These are phyloP conservation scores for Paxillus rubicundulus DNA, from an alignment of 768 basidiomycete species.

Conservation along the genomic window DNA sequence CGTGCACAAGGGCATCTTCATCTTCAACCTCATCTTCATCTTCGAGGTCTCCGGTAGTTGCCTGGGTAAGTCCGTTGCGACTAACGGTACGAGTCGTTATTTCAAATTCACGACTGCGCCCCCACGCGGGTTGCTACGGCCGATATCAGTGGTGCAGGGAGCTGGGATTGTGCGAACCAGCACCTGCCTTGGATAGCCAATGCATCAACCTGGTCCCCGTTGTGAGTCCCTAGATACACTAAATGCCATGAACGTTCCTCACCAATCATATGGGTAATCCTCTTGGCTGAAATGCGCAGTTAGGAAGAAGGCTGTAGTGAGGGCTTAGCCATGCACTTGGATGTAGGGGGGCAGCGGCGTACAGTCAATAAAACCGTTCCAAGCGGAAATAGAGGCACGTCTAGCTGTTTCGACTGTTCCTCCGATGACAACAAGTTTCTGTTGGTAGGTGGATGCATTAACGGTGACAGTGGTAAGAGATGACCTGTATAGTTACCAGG, in stretches of 20 bases:
- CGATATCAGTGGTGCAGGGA: constrained; percentile 15
- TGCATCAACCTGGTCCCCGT: constrained; percentile 68
- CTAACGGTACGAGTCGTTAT: constrained; percentile 77
- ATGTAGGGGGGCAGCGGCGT: constrained; percentile 2
- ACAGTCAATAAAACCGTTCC: constrained; percentile 92
- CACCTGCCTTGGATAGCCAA: constrained; percentile 74
- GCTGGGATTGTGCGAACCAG: constrained; percentile 3
- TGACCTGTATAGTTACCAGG: constrained; percentile 45
- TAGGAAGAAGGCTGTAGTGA: constrained; percentile 70
- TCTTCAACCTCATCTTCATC: constrained; percentile 72
- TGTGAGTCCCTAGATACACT: constrained; percentile 5
- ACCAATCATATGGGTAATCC: constrained; percentile 88
- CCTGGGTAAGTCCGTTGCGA: constrained; percentile 61
- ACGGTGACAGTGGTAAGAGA: not conserved
- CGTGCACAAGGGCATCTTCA: constrained; percentile 58
- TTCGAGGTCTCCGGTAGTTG: constrained; percentile 73
- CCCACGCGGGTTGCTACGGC: constrained; percentile 84
- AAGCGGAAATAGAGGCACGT: constrained; percentile 76
- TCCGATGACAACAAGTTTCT: constrained; percentile 91
- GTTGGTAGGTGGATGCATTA: constrained; percentile 5
- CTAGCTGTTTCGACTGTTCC: constrained; percentile 86
- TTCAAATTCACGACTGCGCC: constrained; percentile 84
- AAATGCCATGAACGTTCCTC: constrained; percentile 9
- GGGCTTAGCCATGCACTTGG: constrained; percentile 7
- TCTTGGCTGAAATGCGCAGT: constrained; percentile 88